A percentile compares a stretch with the other conserved stretches of the same genome.
Evolutionary conservation across 2,329 filamentous ascomycete species (phyloP).

Genomic region (Tolypocladium ovalisporum): DNA sequence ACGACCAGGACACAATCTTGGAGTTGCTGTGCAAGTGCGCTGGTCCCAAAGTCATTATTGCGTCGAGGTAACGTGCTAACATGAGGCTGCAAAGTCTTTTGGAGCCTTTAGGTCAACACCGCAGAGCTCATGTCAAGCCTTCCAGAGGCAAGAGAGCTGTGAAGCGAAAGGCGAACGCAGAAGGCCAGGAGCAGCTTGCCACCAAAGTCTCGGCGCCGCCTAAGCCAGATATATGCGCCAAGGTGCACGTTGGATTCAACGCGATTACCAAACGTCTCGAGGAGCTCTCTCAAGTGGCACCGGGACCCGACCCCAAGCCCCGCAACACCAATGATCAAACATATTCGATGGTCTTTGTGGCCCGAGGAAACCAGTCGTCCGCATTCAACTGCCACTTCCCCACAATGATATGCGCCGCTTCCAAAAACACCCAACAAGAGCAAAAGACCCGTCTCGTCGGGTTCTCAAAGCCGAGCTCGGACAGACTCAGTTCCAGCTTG

Average conservation of each 20-base stretch:
- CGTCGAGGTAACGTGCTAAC: background rate
- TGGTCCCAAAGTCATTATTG: background rate
- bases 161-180: slow-evolving; percentile 32
- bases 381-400: slow-evolving; percentile 51
- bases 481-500: slow-evolving; percentile 43
- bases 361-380: slow-evolving; percentile 44
- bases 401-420: slow-evolving; percentile 40
- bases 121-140: slow-evolving; percentile 36
- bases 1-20: slow-evolving; percentile 53
- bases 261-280: slow-evolving; percentile 51
- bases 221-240: slow-evolving; percentile 40
- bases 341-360: slow-evolving; percentile 47
- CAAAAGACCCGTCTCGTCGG: slow-evolving; percentile 46
- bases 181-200: background rate
- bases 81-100: slow-evolving; percentile 38
- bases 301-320: background rate
- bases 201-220: slow-evolving; percentile 8
- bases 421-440: slow-evolving; percentile 24
- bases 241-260: slow-evolving; percentile 55
- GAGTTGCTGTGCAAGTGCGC: slow-evolving; percentile 56
- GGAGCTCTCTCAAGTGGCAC: slow-evolving; percentile 15
- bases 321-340: slow-evolving; percentile 3
- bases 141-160: slow-evolving; percentile 50
- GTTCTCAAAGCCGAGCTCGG: slow-evolving; percentile 49
- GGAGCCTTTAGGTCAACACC: slow-evolving; percentile 51